Evolutionary conservation across 2,329 filamentous ascomycete genomes (phyloP), one percentile per base, ranked within the genome.

Genomic region (Zymoseptoria ardabiliae): DNA sequence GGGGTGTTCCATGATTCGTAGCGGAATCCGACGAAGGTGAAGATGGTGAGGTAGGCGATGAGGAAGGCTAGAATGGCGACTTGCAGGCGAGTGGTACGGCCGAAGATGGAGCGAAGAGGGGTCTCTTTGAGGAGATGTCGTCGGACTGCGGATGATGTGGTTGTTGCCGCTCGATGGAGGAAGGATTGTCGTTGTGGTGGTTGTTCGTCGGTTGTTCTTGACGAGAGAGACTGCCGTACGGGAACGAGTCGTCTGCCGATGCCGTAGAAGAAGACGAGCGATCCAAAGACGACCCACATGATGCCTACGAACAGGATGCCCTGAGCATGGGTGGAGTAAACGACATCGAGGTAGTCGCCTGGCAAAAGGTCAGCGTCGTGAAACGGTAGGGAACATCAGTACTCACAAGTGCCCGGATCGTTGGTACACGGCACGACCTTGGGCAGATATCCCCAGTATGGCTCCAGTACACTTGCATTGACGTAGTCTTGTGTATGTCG

Each of bases 1-100:
- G 88, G 88, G 0, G 86, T 89, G 8, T 87, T 71, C 88, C 88
- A 91, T 11, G 73, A 85, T 51, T 80, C 78, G 73, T 89, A 91
- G 4, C 78, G 73, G 58, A 89, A 85, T 30, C 51, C 22, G 23
- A 56, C 54, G n/a, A 28, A 56, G 17, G 54, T 50, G 23, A 85
- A 89, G 61, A 90, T 75, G 50, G 82, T 75, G 0, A 91, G 76
- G 68, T 91, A 91, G 2, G 69, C 80, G 0, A 77, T 70, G 1
- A 91, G 71, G 11, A 83, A 72, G 1, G 78, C 70, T 2, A 91
- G 75, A 25, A 88, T 77, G 23, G 84, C 66, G 3, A 90, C 79
- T 68, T 91, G 88, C 6, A 89, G 77, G 21, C 87, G 80, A 0
- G 86, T 89, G 1, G 85, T 85, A 59, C 83, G 79, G 25, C 87